phyloP scores from a whole-genome alignment of 1,284 basidiomycete genomes.

The Clitocybe nebularis region DNA sequence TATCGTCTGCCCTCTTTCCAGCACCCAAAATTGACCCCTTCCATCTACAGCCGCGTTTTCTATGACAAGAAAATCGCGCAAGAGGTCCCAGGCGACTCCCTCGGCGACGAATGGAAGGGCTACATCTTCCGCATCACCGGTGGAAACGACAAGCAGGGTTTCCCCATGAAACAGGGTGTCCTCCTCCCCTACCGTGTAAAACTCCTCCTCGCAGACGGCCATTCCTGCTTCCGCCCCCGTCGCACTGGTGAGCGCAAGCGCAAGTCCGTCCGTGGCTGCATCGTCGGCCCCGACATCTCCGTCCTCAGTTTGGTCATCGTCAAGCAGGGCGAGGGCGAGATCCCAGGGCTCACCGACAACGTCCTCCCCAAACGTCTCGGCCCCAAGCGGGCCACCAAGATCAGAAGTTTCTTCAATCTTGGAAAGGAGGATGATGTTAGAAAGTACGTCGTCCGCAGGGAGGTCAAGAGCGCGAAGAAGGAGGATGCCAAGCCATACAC shows the following conservation, averaged over 20 bases:
- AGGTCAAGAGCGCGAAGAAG: constrained; percentile 90
- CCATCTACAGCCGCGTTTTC: constrained; percentile 85
- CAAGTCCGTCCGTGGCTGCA: constrained; percentile 98
- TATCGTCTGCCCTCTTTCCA: not conserved
- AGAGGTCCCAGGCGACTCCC: constrained; percentile 87
- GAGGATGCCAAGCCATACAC: constrained; percentile 93
- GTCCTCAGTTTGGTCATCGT: constrained; percentile 94
- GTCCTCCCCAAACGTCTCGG: constrained; percentile 95
- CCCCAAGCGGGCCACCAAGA: constrained; percentile 94
- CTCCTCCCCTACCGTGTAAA: constrained; percentile 92
- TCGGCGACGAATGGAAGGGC: constrained; percentile 97
- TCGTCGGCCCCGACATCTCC: constrained; percentile 94
- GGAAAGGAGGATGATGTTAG: constrained; percentile 97
- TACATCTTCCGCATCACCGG: constrained; percentile 97
- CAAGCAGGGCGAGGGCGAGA: constrained; percentile 93
- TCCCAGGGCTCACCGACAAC: constrained; percentile 90
- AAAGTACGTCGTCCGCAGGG: constrained; percentile 93
- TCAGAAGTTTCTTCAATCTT: constrained; percentile 97
- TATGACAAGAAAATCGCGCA: constrained; percentile 96
- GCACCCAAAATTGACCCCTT: constrained; percentile 1
- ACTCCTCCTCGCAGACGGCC: constrained; percentile 91
- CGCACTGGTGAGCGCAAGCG: constrained; percentile 96
- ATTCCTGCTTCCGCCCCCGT: constrained; percentile 96
- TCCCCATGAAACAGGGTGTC: constrained; percentile 99
- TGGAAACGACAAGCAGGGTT: constrained; percentile 95